Evolutionary conservation across 257 asterid genomes (phyloP).

Genomic region (Craterostigma plantagineum): DNA sequence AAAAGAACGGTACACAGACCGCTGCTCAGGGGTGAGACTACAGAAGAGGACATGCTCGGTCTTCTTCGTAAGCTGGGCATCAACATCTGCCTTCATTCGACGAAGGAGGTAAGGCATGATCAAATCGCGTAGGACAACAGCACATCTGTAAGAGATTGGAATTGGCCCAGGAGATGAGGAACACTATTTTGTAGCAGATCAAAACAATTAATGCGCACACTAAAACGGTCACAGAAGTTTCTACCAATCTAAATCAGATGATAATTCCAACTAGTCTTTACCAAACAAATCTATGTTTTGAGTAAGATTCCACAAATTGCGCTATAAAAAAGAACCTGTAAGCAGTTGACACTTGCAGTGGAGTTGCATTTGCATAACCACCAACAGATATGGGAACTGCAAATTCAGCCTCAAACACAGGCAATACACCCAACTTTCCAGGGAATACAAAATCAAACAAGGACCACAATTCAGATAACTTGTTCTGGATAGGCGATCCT

Average conservation of each 20-base stretch:
- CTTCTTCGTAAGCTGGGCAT: constrained; percentile 82
- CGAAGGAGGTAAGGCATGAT: constrained; percentile 98
- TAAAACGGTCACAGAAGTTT: no score
- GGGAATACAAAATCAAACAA: constrained; percentile 97
- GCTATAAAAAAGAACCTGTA: constrained; percentile 39
- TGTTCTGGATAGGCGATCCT: constrained; percentile 95
- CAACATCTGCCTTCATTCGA: constrained; percentile 90
- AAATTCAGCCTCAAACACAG: constrained; percentile 96
- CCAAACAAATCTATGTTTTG: no score
- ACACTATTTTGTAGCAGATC: not conserved
- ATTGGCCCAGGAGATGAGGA: constrained; percentile 4
- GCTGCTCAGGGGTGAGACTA: constrained; percentile 76
- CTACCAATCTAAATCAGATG: no score
- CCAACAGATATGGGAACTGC: constrained; percentile 97
- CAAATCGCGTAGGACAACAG: constrained; percentile 89
- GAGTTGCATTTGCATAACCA: constrained; percentile 93
- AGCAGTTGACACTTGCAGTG: constrained; percentile 96
- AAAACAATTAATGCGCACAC: no score
- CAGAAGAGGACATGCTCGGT: constrained; percentile 97
- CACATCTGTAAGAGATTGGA: constrained; percentile 47
- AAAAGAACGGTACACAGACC: constrained; percentile 85
- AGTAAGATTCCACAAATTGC: no score
- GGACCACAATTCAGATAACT: constrained; percentile 90
- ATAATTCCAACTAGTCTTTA: no score
- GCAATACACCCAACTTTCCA: constrained; percentile 91